A percentile compares a stretch with the other conserved stretches of the same genome.
Evolutionary conservation across 148 eudicot species (phyloP).

Genomic region (Spergularia marina): DNA sequence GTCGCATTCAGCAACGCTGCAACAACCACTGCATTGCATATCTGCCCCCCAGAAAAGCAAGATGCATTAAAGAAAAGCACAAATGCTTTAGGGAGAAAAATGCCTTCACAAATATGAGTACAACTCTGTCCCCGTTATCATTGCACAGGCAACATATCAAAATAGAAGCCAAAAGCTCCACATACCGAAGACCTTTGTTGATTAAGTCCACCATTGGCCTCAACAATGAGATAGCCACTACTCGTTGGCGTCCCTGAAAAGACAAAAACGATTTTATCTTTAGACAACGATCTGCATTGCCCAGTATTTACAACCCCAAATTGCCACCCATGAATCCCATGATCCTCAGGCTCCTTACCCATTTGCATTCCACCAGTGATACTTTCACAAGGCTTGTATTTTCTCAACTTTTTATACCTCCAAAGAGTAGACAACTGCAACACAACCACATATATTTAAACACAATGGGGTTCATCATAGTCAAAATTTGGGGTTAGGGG

Average conservation of each 20-base stretch:
- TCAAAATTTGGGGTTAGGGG: neutral
- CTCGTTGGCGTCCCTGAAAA: slow-evolving; percentile 31
- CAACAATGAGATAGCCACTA: slow-evolving; percentile 59
- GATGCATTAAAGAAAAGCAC: slow-evolving; percentile 7
- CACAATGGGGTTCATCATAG: neutral
- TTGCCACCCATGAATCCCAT: neutral
- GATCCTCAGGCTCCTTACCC: slow-evolving; percentile 22
- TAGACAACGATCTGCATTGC: neutral
- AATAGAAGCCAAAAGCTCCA: slow-evolving; percentile 1
- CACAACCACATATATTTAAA: neutral
- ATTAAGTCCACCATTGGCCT: slow-evolving; percentile 90
- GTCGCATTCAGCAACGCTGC: slow-evolving; percentile 76
- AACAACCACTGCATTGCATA: slow-evolving; percentile 91
- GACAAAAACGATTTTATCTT: neutral
- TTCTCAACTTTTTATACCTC: slow-evolving; percentile 34
- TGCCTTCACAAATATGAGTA: neutral
- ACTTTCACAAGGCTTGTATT: slow-evolving; percentile 28
- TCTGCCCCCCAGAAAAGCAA: slow-evolving; percentile 38
- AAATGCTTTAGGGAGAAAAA: neutral
- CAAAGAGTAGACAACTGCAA: slow-evolving; percentile 41
- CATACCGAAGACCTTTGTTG: slow-evolving; percentile 87
- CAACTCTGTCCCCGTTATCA: neutral
- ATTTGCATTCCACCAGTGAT: neutral
- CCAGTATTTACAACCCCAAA: neutral
- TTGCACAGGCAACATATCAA: neutral